Percentiles rank a stretch among this genome's conserved stretches.
phyloP scores from a whole-genome alignment of 2,329 filamentous ascomycete species.

The Verticillium nonalfalfae region DNA sequence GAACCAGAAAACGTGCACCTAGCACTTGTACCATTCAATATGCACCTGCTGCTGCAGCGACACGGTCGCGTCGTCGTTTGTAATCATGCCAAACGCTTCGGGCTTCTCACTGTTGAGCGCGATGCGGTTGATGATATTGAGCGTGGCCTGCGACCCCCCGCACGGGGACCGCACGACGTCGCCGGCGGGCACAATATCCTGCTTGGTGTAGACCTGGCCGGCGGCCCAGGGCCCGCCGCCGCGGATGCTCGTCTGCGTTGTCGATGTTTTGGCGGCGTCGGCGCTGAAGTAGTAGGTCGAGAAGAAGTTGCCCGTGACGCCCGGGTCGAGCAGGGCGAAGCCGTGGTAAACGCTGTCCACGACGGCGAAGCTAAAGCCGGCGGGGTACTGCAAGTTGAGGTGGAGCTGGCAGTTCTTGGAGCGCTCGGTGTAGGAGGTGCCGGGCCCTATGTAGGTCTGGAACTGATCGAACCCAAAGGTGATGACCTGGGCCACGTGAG shows the following conservation, averaged over 20 bases:
- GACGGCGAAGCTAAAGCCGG: conserved; percentile 17
- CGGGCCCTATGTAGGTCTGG: conserved; percentile 11
- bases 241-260: conserved; percentile 22
- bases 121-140: conserved; percentile 41
- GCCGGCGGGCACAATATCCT: conserved; percentile 23
- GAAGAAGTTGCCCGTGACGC: conserved; percentile 24
- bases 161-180: conserved; percentile 25
- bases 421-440: conserved; percentile 4
- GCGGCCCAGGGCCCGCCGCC: conserved; percentile 21
- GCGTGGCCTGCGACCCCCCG: conserved; percentile 21
- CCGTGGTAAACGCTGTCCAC: conserved; percentile 28
- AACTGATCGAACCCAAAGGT: conserved; percentile 10
- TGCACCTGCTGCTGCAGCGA: conserved; percentile 37
- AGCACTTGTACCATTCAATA: conserved; percentile 25
- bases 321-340: conserved; percentile 24
- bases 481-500: conserved; percentile 4
- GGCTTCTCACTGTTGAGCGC: conserved; percentile 28
- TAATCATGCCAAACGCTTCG: conserved; percentile 30
- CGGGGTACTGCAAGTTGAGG: conserved; percentile 7
- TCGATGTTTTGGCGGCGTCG: conserved; percentile 23
- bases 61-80: conserved; percentile 37
- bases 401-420: conserved; percentile 11
- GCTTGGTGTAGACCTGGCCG: conserved; percentile 27
- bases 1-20: background rate
- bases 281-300: conserved; percentile 28